phyloP scores from a whole-genome alignment of 306 rosid genomes.

The Ormosia emarginata region DNA sequence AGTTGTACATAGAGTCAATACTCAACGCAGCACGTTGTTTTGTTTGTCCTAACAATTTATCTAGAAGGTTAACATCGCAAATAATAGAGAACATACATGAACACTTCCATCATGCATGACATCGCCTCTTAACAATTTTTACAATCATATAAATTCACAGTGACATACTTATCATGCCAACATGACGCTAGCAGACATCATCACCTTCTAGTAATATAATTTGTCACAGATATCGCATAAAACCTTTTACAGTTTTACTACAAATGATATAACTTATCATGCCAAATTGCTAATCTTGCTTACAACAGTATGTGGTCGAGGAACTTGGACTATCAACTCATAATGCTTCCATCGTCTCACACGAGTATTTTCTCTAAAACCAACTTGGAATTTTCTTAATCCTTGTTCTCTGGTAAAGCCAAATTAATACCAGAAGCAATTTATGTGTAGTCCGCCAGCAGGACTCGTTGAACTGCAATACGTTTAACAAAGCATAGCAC shows the following conservation, averaged over 20 bases:
- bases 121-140: neutral
- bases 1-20: neutral
- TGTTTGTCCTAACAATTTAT: neutral
- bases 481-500: slow-evolving; percentile 11
- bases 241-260: neutral
- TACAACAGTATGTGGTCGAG: neutral
- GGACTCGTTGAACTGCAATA: neutral
- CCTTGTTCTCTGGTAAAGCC: neutral
- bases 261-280: neutral
- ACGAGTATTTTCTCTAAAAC: neutral
- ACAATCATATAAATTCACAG: neutral
- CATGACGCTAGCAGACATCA: neutral
- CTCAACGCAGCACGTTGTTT: neutral
- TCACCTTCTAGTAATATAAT: neutral
- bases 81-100: neutral
- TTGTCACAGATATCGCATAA: neutral
- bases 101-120: neutral
- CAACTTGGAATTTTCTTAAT: neutral
- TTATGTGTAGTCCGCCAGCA: neutral
- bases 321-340: neutral
- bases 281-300: slow-evolving; percentile 3
- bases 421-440: neutral
- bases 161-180: neutral
- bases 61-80: neutral
- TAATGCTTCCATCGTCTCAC: neutral